Conservation (phyloP, 2,329 filamentous ascomycete species). For the Bipolaris sorokiniana region DNA sequence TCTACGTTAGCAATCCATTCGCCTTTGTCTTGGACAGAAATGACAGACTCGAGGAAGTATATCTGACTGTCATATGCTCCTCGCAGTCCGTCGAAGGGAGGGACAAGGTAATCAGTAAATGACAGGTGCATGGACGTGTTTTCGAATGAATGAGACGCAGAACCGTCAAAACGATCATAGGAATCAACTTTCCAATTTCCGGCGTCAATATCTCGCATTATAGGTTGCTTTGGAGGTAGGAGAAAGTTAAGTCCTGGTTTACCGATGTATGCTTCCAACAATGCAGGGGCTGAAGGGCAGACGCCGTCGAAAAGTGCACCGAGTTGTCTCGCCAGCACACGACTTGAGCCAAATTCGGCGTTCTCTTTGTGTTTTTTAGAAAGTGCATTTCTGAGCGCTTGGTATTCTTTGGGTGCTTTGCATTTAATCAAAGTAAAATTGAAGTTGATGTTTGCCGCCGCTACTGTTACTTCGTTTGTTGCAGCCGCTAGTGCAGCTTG, state of each 20-base stretch:
- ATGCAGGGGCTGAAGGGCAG: conserved; percentile 40
- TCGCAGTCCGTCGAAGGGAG: neutral
- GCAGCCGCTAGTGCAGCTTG: neutral
- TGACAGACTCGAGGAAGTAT: conserved; percentile 2
- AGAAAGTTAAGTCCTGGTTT: neutral
- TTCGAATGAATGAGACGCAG: neutral
- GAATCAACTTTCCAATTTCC: neutral
- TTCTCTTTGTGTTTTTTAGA: conserved; percentile 38
- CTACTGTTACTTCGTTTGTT: conserved; percentile 23
- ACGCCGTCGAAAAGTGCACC: conserved; percentile 50
- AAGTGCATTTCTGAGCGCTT: conserved; percentile 38
- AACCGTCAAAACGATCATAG: neutral
- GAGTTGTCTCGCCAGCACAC: conserved; percentile 50
- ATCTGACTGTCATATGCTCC: neutral
- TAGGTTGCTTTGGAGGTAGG: neutral
- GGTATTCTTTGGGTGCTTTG: conserved; percentile 51
- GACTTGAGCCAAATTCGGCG: conserved; percentile 49
- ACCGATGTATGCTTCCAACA: conserved; percentile 42
- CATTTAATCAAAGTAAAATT: conserved; percentile 53
- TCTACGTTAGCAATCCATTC: conserved; percentile 6
- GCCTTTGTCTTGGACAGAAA: conserved; percentile 2
- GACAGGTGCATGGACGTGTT: neutral
- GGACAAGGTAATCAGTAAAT: neutral
- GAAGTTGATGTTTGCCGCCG: conserved; percentile 46
- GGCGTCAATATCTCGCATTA: neutral